Base-by-base conservation (phyloP, 352 stramenopile genomes). In the Globisporangium barbulae region DNA sequence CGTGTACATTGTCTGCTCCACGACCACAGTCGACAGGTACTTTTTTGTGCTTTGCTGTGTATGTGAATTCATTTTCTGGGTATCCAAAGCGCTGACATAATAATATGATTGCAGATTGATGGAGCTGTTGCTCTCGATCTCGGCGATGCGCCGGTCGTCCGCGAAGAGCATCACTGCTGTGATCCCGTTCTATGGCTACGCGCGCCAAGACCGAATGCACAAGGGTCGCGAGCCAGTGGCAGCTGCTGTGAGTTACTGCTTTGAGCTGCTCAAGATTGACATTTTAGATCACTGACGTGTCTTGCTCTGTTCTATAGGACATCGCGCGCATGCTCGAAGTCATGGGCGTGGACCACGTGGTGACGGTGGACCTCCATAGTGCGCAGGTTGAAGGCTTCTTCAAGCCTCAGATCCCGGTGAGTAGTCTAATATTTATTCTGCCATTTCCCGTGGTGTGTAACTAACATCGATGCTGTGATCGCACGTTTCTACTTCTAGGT, bases 351-450 rank as follows among this genome's bases (percentile, higher is more conserved):
- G 85, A 96, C 61, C 87, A 94, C 66, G 85, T 96, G 22, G 85
- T 96, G 67, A 94, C 87, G 0, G 84, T 96, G 25, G 85, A 96
- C 48, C 74, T 96, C n/a, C 87, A 96, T 75, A 96, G 85, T 48
- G 81, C 85, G 41, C 87, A 96, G 68, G 92, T 94, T 59, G 87
- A 96, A 68, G 87, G 87, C 21, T 96, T 96, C 56, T 96, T 96
- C 71, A 92, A 93, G 64, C 87, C 87, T 8, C 72, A 89, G 55
- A 89, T 96, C 41, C 85, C 87, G 25, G 85, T 89, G 69, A 50
- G 65, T 15, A 30, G 50, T 28, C 19, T 25, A 42, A 10, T 42
- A 22, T 22, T 22, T 19, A 10, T 48, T 8, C 17, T 48, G 9
- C 42, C 19, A n/a, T 17, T 3, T 59, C 19, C 21, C 53, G 30